Evolutionary conservation across 2,329 filamentous ascomycete genomes (phyloP).

Genomic region (Cercospora sp.): DNA sequence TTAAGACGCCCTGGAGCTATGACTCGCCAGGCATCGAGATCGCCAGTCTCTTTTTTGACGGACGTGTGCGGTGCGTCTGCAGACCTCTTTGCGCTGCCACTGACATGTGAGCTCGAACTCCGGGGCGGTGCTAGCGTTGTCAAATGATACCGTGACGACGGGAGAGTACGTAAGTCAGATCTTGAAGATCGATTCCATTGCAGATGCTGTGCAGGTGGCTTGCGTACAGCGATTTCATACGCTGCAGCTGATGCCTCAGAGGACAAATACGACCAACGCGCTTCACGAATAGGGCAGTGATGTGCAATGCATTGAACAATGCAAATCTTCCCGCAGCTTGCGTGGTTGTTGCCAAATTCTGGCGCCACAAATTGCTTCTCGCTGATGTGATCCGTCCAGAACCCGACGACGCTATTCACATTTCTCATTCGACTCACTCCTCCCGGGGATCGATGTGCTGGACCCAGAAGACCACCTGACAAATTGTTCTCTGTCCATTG

Average conservation of each 20-base stretch:
- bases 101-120: neutral
- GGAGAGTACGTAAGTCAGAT: neutral
- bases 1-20: neutral
- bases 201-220: neutral
- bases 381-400: neutral
- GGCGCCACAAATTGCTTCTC: neutral
- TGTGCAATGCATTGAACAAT: neutral
- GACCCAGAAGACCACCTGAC: neutral
- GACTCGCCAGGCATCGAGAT: neutral
- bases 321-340: neutral
- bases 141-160: neutral
- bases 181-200: neutral
- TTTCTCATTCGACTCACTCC: neutral
- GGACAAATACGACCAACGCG: neutral
- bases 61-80: neutral
- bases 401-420: neutral
- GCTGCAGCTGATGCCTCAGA: neutral
- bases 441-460: neutral
- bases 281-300: neutral
- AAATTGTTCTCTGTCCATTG: neutral
- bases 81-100: neutral
- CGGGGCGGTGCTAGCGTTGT: slow-evolving; percentile 5
- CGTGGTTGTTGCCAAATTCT: neutral
- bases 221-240: neutral
- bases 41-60: neutral